Percentiles rank a stretch among this genome's conserved stretches.
Evolutionary conservation across 805 yeast genomes (phyloP).

Genomic region (Candida awuae): DNA sequence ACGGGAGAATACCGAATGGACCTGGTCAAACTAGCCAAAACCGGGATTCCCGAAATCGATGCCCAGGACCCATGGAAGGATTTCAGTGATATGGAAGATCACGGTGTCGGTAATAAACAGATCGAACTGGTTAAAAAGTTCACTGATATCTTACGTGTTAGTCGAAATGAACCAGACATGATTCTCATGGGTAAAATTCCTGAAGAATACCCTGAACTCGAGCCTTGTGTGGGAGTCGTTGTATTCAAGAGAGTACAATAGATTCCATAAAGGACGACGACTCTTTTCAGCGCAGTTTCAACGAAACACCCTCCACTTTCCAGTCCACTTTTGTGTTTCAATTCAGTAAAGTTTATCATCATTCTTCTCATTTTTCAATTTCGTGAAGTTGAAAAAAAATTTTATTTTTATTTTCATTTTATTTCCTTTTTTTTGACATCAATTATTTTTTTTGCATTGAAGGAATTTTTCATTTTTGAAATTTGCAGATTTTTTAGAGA

Average conservation of each 20-base stretch:
- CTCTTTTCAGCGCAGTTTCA: neutral
- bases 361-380: neutral
- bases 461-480: neutral
- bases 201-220: slow-evolving; percentile 11
- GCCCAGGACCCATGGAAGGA: slow-evolving; percentile 19
- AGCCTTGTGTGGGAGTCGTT: slow-evolving; percentile 17
- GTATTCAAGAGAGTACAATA: slow-evolving; percentile 14
- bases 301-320: too few relatives aligned
- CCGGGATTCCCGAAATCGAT: slow-evolving; percentile 11
- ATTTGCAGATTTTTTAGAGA: too few relatives aligned
- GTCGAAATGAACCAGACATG: slow-evolving; percentile 22
- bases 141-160: slow-evolving; percentile 11
- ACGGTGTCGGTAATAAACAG: slow-evolving; percentile 10
- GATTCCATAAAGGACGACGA: too few relatives aligned
- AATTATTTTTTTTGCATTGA: slow-evolving; percentile 2
- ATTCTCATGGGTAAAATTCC: slow-evolving; percentile 15
- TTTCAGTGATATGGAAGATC: slow-evolving; percentile 10
- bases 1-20: slow-evolving; percentile 13
- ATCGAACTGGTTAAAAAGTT: slow-evolving; percentile 14
- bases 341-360: neutral
- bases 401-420: neutral
- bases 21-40: slow-evolving; percentile 9
- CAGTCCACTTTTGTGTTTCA: too few relatives aligned
- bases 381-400: too few relatives aligned
- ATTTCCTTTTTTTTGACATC: neutral